Evolutionary conservation across 768 basidiomycete species (phyloP).

Genomic region (Fistulinella prunicolor): DNA sequence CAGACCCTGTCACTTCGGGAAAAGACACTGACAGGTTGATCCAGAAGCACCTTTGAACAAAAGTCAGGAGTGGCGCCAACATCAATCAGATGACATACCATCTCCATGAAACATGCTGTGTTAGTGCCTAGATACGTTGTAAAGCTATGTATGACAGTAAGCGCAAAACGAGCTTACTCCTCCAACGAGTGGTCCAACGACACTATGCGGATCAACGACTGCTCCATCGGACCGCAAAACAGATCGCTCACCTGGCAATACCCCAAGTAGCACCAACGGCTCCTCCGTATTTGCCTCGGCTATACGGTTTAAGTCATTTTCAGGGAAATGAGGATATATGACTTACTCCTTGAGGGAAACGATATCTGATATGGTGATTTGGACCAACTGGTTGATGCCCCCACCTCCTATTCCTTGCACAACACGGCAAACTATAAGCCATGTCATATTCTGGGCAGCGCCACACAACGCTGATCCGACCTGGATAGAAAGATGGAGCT

Average conservation of each 20-base stretch:
- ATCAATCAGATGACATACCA: slow-evolving; percentile 25
- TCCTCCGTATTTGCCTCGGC: slow-evolving; percentile 29
- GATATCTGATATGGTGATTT: neutral
- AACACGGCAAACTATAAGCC: neutral
- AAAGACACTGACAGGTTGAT: slow-evolving; percentile 27
- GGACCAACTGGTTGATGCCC: neutral
- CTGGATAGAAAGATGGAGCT: neutral
- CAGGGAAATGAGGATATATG: neutral
- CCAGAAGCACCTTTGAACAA: slow-evolving; percentile 26
- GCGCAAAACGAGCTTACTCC: slow-evolving; percentile 19
- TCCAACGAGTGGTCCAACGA: slow-evolving; percentile 40
- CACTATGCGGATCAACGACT: slow-evolving; percentile 15
- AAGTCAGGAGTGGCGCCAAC: neutral
- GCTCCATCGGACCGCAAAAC: neutral
- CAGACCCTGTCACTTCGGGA: neutral
- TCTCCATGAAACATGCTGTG: slow-evolving; percentile 35
- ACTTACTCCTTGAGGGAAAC: neutral
- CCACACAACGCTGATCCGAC: neutral
- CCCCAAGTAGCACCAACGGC: slow-evolving; percentile 39
- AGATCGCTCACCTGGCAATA: slow-evolving; percentile 22
- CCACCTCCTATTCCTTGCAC: neutral
- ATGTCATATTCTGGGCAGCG: neutral
- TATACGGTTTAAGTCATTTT: neutral
- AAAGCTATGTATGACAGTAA: neutral
- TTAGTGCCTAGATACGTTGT: slow-evolving; percentile 19